Conservation (phyloP, 2,329 filamentous ascomycete genomes). For the Hypoxylon sp. region DNA sequence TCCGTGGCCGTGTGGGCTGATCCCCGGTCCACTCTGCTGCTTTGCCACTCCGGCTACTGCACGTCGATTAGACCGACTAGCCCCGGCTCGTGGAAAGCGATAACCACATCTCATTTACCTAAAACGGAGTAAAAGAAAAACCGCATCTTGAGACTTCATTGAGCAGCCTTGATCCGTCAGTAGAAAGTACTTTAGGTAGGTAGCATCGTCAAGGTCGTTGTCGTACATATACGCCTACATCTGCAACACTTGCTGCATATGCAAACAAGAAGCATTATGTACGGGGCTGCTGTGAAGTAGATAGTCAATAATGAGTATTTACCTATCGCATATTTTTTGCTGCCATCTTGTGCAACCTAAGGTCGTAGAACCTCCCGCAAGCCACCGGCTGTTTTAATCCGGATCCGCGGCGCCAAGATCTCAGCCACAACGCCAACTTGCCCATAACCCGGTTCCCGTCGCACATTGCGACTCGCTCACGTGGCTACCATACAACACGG, state of each 20-base stretch:
- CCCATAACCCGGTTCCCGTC: conserved; percentile 33
- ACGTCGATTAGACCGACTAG: conserved; percentile 17
- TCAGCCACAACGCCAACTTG: conserved; percentile 33
- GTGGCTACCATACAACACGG: conserved; percentile 31
- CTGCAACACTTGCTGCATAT: conserved; percentile 29
- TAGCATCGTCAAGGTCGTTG: conserved; percentile 4
- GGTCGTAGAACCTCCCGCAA: conserved; percentile 20
- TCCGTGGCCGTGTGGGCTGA: conserved; percentile 36
- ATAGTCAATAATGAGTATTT: conserved; percentile 39
- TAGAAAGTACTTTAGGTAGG: neutral
- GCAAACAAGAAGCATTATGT: conserved; percentile 21
- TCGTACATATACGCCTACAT: conserved; percentile 9
- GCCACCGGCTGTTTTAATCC: conserved; percentile 16
- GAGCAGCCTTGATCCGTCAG: conserved; percentile 4
- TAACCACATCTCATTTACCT: conserved; percentile 1
- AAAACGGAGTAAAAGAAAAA: neutral
- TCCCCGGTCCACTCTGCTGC: conserved; percentile 33
- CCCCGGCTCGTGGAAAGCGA: conserved; percentile 14
- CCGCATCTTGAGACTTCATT: neutral
- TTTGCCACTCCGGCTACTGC: conserved; percentile 23
- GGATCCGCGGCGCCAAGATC: conserved; percentile 40
- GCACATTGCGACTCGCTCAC: conserved; percentile 40
- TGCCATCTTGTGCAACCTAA: conserved; percentile 28
- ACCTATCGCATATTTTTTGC: conserved; percentile 20
- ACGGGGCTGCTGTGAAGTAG: conserved; percentile 27